Base-by-base conservation (phyloP, 2,329 filamentous ascomycete species). In the Colletotrichum incanum region DNA sequence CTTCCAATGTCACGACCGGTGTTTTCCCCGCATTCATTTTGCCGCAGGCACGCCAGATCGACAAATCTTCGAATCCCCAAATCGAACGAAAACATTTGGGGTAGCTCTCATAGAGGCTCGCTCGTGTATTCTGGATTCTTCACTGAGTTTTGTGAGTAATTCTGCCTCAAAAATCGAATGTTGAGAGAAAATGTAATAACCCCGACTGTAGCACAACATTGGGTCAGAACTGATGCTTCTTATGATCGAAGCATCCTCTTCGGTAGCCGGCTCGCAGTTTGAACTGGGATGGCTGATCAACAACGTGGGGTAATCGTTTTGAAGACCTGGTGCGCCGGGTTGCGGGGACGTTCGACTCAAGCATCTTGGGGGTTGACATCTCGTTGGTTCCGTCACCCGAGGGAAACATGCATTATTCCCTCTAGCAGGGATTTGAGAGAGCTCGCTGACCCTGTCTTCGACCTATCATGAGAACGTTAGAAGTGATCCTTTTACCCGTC, bases 401-500 rank as follows among this genome's bases (percentile, higher is more conserved):
- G 43, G 47, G 54, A 49, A 65, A 23, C 52, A 70, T 54, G 65
- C 37, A 14, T 69, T 28, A n/a, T 71, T 59, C 49, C 69, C 60
- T 64, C 59, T 47, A 31, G 56, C 69, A 55, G 59, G 59, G 56
- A 56, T 5, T 6, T 31, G 37, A 37, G 26, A n/a, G 61, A 52
- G 11, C 8, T 59, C 20, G 41, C 7, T 47, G 23, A n/a, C 59
- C 56, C 41, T 26, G 23, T 54, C 47, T 45, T 43, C 16, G 65
- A 31, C 60, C 60, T 50, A 31, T 65, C 47, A 31, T 39, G 34
- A 5, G 23, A 18, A 23, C 47, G 26, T 7, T 47, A 7, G 31
- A n/a, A 20, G 28, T 28, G 43, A 26, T n/a, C 43, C 67, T 65
- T 73, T 67, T 73, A 73, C 28, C 71, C 71, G 61, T 67, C n/a